phyloP scores from a whole-genome alignment of 1,284 basidiomycete species.

The Cutaneotrichosporon spelunceum region DNA sequence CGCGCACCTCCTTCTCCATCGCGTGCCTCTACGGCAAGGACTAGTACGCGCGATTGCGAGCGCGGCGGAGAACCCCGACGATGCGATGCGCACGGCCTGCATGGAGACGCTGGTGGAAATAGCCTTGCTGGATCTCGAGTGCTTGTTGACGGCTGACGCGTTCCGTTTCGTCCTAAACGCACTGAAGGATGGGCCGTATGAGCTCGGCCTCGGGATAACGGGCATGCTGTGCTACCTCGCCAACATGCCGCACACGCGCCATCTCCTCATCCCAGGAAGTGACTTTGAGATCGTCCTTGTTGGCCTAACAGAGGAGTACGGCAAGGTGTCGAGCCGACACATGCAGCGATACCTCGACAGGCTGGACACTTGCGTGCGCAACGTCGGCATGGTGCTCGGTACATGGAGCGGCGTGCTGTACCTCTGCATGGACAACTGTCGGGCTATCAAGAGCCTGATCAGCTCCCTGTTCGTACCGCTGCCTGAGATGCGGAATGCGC shows the following conservation, averaged over 20 bases:
- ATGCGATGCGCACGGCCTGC: slow-evolving; percentile 77
- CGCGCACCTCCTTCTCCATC: slow-evolving; percentile 20
- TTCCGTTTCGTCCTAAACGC: slow-evolving; percentile 83
- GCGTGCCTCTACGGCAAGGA: slow-evolving; percentile 56
- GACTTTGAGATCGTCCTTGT: slow-evolving; percentile 90
- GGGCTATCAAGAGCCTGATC: slow-evolving; percentile 78
- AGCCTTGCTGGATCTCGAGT: slow-evolving; percentile 75
- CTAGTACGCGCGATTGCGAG: slow-evolving; percentile 84
- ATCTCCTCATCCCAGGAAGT: slow-evolving; percentile 72
- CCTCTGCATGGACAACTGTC: slow-evolving; percentile 83
- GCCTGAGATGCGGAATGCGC: slow-evolving; percentile 79
- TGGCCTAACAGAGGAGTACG: slow-evolving; percentile 85
- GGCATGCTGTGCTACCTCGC: slow-evolving; percentile 78
- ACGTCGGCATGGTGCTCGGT: slow-evolving; percentile 77
- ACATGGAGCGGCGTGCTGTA: slow-evolving; percentile 96
- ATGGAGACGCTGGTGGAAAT: slow-evolving; percentile 91
- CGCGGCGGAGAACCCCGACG: slow-evolving; percentile 89
- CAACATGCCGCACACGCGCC: slow-evolving; percentile 79
- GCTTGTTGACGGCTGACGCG: slow-evolving; percentile 76
- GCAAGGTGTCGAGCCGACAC: slow-evolving; percentile 59
- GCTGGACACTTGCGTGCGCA: slow-evolving; percentile 70
- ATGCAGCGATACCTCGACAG: slow-evolving; percentile 61
- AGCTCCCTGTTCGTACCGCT: slow-evolving; percentile 84
- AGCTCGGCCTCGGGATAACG: slow-evolving; percentile 79
- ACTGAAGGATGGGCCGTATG: slow-evolving; percentile 80